A percentile compares a stretch with the other conserved stretches of the same genome.
Evolutionary conservation across 345 rosid species (phyloP).

Genomic region (Boechera divaricarpa): DNA sequence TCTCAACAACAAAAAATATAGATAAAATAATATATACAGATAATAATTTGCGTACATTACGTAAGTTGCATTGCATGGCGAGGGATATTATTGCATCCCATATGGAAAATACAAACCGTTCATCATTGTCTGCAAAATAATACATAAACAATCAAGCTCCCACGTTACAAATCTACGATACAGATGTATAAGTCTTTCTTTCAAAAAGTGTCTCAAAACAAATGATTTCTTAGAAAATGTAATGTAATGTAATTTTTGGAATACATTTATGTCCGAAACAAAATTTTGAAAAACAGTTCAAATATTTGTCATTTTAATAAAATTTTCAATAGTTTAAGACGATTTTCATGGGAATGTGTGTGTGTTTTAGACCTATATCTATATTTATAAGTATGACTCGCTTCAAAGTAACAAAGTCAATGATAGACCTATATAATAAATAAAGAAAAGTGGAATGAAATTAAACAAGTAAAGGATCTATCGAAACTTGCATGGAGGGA

Average conservation of each 20-base stretch:
- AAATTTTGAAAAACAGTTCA: neutral
- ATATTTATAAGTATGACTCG: neutral
- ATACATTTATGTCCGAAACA: neutral
- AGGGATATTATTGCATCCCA: slow-evolving; percentile 38
- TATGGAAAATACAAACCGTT: slow-evolving; percentile 37
- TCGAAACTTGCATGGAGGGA: slow-evolving; percentile 39
- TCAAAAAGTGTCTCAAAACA: neutral
- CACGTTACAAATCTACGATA: slow-evolving; percentile 32
- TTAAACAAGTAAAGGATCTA: slow-evolving; percentile 19
- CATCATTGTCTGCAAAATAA: slow-evolving; percentile 41
- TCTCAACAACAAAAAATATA: neutral
- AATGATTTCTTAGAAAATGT: slow-evolving; percentile 14
- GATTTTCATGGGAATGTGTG: neutral
- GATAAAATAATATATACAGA: neutral
- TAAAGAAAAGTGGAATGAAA: neutral
- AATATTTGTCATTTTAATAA: too few relatives aligned
- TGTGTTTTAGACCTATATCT: neutral
- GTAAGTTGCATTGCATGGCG: slow-evolving; percentile 47
- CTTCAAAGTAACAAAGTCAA: slow-evolving; percentile 7
- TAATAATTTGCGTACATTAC: slow-evolving; percentile 25
- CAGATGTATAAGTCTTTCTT: neutral
- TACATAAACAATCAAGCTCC: slow-evolving; percentile 35
- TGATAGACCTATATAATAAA: neutral
- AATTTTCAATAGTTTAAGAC: neutral
- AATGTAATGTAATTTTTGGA: neutral